Evolutionary conservation across 768 basidiomycete species (phyloP).

Genomic region (Cystobasidium tubakii): DNA sequence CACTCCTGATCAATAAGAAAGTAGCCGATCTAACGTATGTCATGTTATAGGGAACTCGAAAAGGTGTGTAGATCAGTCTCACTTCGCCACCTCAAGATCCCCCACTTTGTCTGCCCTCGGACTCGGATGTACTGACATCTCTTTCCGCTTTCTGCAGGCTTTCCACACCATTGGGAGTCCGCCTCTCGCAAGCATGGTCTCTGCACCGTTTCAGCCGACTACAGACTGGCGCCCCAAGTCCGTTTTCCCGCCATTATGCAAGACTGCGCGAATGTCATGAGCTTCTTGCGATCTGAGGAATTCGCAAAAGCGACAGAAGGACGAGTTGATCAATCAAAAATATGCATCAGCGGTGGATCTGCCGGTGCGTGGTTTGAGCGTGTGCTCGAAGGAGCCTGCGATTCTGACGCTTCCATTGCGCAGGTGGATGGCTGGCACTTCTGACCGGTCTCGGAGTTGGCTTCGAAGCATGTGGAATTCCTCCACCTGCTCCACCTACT

Average conservation of each 20-base stretch:
- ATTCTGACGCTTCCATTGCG: neutral
- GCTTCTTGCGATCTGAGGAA: conserved; percentile 35
- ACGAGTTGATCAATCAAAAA: conserved; percentile 26
- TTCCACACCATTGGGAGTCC: conserved; percentile 47
- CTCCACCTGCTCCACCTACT: conserved; percentile 16
- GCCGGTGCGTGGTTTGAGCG: conserved; percentile 38
- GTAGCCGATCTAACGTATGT: neutral
- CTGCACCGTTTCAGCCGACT: conserved; percentile 49
- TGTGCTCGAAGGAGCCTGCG: too few species aligned
- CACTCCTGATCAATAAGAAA: neutral
- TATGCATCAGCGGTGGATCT: conserved; percentile 34
- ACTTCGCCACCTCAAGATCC: neutral
- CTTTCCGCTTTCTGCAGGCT: neutral
- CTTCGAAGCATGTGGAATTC: conserved; percentile 39
- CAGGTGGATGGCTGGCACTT: conserved; percentile 41
- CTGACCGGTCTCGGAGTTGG: conserved; percentile 37
- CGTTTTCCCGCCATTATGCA: conserved; percentile 48
- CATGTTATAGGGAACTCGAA: conserved; percentile 31
- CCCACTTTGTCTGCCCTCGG: neutral
- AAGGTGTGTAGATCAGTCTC: conserved; percentile 13
- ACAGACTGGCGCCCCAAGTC: conserved; percentile 49
- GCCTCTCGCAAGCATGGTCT: conserved; percentile 40
- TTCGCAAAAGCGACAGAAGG: conserved; percentile 34
- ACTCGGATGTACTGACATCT: neutral
- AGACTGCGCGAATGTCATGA: conserved; percentile 44